Conservation (phyloP, 257 asterid genomes). For the Jaltomata sinuosa region DNA sequence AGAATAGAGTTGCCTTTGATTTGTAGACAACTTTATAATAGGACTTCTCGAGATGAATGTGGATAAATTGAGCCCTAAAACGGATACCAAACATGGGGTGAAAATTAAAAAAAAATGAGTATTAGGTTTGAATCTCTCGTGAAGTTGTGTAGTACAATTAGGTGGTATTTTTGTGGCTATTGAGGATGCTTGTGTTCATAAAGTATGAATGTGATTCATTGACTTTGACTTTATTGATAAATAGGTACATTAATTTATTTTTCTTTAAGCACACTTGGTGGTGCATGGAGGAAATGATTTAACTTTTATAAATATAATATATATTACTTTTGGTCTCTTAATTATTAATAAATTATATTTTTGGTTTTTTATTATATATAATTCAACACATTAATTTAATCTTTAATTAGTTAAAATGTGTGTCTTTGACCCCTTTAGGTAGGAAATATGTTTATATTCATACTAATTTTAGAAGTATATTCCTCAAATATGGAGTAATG, state of each 20-base stretch:
- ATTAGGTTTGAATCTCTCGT: neutral
- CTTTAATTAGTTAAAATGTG: neutral
- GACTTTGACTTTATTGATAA: neutral
- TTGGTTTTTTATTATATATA: neutral
- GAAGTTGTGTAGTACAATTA: neutral
- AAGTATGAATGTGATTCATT: neutral
- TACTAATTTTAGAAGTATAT: neutral
- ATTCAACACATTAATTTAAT: neutral
- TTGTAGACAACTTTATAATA: too few species aligned
- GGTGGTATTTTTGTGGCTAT: neutral
- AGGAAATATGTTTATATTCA: too few species aligned
- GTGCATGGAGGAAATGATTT: too few species aligned
- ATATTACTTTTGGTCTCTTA: neutral
- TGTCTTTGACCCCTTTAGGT: too few species aligned
- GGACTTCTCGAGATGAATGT: neutral
- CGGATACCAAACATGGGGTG: neutral
- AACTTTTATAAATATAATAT: too few species aligned
- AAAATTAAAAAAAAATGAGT: neutral
- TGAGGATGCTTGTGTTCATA: neutral
- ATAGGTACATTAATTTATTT: too few species aligned
- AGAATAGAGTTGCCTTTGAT: too few species aligned
- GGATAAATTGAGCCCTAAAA: accelerated
- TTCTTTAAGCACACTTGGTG: too few species aligned
- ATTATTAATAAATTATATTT: neutral
- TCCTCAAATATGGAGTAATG: neutral